Evolutionary conservation across 108 stramenopile species (phyloP).

Genomic region (Asterionellopsis glacialis): DNA sequence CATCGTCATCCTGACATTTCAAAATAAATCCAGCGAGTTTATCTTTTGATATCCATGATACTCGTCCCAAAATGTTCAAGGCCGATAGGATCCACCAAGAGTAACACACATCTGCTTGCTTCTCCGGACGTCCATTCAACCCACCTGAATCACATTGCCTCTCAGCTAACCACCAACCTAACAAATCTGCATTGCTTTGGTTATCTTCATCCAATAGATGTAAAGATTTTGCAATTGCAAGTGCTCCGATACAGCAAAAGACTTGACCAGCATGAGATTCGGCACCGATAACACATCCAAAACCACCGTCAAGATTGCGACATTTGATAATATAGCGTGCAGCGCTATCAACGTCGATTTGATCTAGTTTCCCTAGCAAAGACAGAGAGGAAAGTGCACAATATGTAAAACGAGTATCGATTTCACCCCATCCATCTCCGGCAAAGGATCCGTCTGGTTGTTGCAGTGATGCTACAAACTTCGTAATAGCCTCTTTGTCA

Average conservation of each 20-base stretch:
- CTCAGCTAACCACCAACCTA: conserved; percentile 99
- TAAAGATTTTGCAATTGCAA: conserved; percentile 88
- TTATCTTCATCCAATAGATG: conserved; percentile 30
- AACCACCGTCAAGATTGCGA: conserved; percentile 97
- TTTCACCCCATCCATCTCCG: conserved; percentile 95
- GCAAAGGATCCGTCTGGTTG: conserved; percentile 94
- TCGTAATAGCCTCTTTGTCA: conserved; percentile 32
- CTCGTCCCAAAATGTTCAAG: conserved; percentile 88
- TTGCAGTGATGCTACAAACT: conserved; percentile 86
- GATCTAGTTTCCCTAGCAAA: conserved; percentile 59
- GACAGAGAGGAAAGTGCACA: conserved; percentile 89
- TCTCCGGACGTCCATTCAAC: conserved; percentile 96
- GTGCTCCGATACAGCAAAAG: conserved; percentile 94
- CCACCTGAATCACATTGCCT: conserved; percentile 98
- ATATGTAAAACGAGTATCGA: conserved; percentile 98
- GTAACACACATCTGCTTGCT: conserved; percentile 99
- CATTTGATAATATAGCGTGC: conserved; percentile 78
- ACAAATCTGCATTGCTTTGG: conserved; percentile 55
- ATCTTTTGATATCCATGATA: conserved; percentile 84
- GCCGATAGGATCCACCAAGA: conserved; percentile 97
- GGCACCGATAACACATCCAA: conserved; percentile 91
- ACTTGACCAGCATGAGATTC: conserved; percentile 98
- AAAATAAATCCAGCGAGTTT: conserved; percentile 88
- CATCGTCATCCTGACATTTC: conserved; percentile 95
- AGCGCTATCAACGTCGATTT: conserved; percentile 62